Evolutionary conservation across 768 basidiomycete genomes (phyloP).

Genomic region (Auriscalpium microsporum): DNA sequence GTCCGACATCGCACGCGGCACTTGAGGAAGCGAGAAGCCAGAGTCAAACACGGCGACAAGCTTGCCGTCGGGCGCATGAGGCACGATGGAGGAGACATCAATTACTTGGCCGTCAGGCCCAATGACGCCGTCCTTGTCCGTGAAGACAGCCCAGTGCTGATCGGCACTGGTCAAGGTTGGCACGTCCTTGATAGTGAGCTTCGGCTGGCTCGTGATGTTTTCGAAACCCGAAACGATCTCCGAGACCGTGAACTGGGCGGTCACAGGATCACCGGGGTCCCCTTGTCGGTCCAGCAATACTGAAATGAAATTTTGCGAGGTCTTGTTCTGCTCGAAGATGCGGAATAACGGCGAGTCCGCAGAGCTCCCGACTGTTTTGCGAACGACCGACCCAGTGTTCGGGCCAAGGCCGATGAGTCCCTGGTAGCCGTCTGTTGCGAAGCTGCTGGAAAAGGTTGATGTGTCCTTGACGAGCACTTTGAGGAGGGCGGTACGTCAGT

Average conservation of each 20-base stretch:
- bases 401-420: slow-evolving; percentile 78
- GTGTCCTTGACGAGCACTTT: slow-evolving; percentile 59
- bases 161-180: slow-evolving; percentile 51
- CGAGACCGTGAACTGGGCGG: slow-evolving; percentile 62
- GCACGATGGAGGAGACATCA: slow-evolving; percentile 54
- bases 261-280: slow-evolving; percentile 41
- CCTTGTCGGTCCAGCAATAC: slow-evolving; percentile 54
- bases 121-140: slow-evolving; percentile 61
- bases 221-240: slow-evolving; percentile 57
- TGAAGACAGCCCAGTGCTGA: slow-evolving; percentile 76
- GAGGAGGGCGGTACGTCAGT: neutral
- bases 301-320: slow-evolving; percentile 57
- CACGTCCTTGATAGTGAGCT: slow-evolving; percentile 59
- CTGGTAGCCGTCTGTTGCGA: slow-evolving; percentile 52
- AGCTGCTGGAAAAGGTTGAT: slow-evolving; percentile 53
- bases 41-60: slow-evolving; percentile 70
- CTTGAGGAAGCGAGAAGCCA: slow-evolving; percentile 64
- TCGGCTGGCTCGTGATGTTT: slow-evolving; percentile 51
- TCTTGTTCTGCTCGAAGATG: slow-evolving; percentile 53
- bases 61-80: slow-evolving; percentile 53
- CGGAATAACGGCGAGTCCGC: slow-evolving; percentile 56
- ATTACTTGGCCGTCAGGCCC: slow-evolving; percentile 70
- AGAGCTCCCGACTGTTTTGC: slow-evolving; percentile 40
- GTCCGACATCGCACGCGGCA: slow-evolving; percentile 66
- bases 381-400: slow-evolving; percentile 58